Conservation (phyloP, 768 basidiomycete species). For the Baorangia bicolor region DNA sequence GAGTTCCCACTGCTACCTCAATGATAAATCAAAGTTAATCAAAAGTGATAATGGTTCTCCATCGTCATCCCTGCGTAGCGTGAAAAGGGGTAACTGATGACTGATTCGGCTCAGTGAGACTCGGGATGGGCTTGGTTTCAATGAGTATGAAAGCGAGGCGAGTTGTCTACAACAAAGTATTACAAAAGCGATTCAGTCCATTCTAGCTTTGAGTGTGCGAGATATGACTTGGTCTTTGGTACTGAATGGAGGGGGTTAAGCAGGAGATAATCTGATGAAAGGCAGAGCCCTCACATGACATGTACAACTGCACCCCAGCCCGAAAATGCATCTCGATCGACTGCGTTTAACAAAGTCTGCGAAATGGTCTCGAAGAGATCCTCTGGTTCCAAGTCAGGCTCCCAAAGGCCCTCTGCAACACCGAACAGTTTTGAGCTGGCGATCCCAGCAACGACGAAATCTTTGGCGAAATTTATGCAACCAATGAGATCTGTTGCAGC, state of each 20-base stretch:
- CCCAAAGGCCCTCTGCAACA: slow-evolving; percentile 98
- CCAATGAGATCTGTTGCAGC: slow-evolving; percentile 93
- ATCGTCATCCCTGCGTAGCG: background rate
- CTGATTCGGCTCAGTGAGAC: too few species aligned
- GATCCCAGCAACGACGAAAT: slow-evolving; percentile 95
- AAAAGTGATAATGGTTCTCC: too few species aligned
- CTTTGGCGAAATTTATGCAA: slow-evolving; percentile 91
- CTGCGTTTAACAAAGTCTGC: slow-evolving; percentile 91
- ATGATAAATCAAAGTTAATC: background rate
- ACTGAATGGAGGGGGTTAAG: slow-evolving; percentile 34
- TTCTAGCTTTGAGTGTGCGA: slow-evolving; percentile 84
- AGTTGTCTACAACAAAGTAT: slow-evolving; percentile 21
- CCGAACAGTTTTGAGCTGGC: slow-evolving; percentile 92
- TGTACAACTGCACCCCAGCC: slow-evolving; percentile 97
- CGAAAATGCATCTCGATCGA: slow-evolving; percentile 94
- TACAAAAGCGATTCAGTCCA: slow-evolving; percentile 61
- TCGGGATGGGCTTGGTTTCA: background rate
- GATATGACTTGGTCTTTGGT: slow-evolving; percentile 77
- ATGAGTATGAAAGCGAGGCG: background rate
- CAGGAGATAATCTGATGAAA: slow-evolving; percentile 6
- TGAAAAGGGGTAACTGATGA: background rate
- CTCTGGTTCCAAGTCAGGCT: slow-evolving; percentile 93
- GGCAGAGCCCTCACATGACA: slow-evolving; percentile 69
- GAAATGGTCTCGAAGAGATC: slow-evolving; percentile 98
- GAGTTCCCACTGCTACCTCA: too few species aligned